Conservation (phyloP, 768 basidiomycete species). For the Lanmaoa pseudosensibilis region DNA sequence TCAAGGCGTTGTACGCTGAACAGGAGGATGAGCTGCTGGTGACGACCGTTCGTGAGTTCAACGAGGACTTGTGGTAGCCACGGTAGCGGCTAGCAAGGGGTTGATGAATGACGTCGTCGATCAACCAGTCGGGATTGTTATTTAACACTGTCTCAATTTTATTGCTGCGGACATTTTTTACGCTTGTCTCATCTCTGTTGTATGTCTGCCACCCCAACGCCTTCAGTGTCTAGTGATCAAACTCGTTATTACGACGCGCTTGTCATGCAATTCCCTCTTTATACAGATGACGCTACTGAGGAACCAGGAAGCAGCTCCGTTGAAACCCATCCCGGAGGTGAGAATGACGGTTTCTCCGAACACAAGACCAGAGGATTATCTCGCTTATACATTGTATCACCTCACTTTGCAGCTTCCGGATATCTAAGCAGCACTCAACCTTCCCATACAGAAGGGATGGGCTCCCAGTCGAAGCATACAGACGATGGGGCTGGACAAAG, state of each 20-base stretch:
- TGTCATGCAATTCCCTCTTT: slow-evolving; percentile 26
- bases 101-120: slow-evolving; percentile 23
- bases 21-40: slow-evolving; percentile 31
- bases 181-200: background rate
- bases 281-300: background rate
- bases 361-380: background rate
- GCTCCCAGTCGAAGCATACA: background rate
- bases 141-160: slow-evolving; percentile 19
- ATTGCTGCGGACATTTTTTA: background rate
- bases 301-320: background rate
- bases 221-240: slow-evolving; percentile 33
- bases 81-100: slow-evolving; percentile 8
- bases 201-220: slow-evolving; percentile 17
- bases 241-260: slow-evolving; percentile 49
- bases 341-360: background rate
- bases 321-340: background rate
- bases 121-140: slow-evolving; percentile 14
- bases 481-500: background rate
- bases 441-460: background rate
- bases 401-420: background rate
- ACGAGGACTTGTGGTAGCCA: slow-evolving; percentile 22
- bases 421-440: background rate
- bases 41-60: slow-evolving; percentile 27
- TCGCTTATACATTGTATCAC: background rate
- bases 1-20: slow-evolving; percentile 37